phyloP scores from a whole-genome alignment of 805 yeast species.

The Saturnispora galanensis region DNA sequence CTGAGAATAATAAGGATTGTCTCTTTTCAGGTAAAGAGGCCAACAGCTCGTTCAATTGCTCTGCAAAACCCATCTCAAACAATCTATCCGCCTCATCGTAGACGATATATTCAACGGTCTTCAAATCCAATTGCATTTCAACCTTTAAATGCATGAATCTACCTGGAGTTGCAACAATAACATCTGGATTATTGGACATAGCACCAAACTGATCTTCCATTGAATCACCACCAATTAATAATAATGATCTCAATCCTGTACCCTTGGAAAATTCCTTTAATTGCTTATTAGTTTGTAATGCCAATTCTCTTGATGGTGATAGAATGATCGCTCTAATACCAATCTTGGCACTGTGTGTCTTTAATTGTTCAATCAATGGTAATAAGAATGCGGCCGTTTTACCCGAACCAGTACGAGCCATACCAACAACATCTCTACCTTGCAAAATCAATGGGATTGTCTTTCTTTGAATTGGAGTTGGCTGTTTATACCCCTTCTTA shows the following conservation, averaged over 20 bases:
- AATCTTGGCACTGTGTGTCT: slow-evolving; percentile 72
- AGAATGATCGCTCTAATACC: slow-evolving; percentile 84
- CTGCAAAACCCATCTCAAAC: slow-evolving; percentile 94
- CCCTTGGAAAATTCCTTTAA: slow-evolving; percentile 82
- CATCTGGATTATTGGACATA: slow-evolving; percentile 92
- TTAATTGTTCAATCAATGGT: slow-evolving; percentile 81
- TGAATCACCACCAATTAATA: slow-evolving; percentile 97
- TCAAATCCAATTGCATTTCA: slow-evolving; percentile 85
- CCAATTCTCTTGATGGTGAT: slow-evolving; percentile 95
- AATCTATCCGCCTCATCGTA: slow-evolving; percentile 97
- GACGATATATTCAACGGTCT: slow-evolving; percentile 78
- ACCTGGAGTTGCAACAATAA: slow-evolving; percentile 95
- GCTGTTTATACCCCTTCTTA: slow-evolving; percentile 84
- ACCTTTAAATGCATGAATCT: slow-evolving; percentile 91
- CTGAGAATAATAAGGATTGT: slow-evolving; percentile 86
- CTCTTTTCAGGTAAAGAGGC: slow-evolving; percentile 74
- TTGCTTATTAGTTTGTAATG: slow-evolving; percentile 82
- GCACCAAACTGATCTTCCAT: slow-evolving; percentile 89
- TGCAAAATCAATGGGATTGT: slow-evolving; percentile 85
- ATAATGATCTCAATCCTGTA: slow-evolving; percentile 68
- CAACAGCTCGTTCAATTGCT: slow-evolving; percentile 80
- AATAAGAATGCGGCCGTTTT: slow-evolving; percentile 94
- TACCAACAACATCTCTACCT: slow-evolving; percentile 91
- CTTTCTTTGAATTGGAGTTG: slow-evolving; percentile 96
- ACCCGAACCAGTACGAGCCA: slow-evolving; percentile 99